These are phyloP conservation scores for Teunomyces lycoperdinae DNA, from an alignment of 805 yeast genomes.

Conservation along the genomic window DNA sequence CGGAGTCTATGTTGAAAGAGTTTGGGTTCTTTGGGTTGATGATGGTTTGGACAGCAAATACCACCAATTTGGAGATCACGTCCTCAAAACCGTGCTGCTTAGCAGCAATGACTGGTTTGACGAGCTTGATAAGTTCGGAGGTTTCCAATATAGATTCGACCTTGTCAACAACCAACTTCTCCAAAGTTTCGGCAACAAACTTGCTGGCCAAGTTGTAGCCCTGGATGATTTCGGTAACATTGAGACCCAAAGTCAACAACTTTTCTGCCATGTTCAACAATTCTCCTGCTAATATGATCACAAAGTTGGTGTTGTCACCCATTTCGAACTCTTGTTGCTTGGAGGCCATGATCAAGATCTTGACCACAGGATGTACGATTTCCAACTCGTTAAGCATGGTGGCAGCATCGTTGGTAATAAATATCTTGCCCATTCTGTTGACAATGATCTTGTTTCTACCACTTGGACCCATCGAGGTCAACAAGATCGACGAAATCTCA, in stretches of 20 bases:
- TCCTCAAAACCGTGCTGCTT: conserved; percentile 92
- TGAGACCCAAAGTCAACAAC: conserved; percentile 77
- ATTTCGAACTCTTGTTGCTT: conserved; percentile 96
- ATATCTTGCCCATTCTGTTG: conserved; percentile 78
- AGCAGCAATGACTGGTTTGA: conserved; percentile 86
- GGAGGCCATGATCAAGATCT: conserved; percentile 91
- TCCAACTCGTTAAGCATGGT: conserved; percentile 92
- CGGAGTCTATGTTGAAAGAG: conserved; percentile 83
- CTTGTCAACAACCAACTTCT: conserved; percentile 58
- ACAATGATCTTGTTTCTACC: conserved; percentile 96
- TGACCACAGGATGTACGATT: conserved; percentile 96
- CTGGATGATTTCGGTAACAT: conserved; percentile 88
- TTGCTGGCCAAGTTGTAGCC: conserved; percentile 89
- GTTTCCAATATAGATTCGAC: conserved; percentile 56
- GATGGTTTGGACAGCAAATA: conserved; percentile 79
- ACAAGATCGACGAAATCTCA: conserved; percentile 86
- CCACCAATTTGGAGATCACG: conserved; percentile 68
- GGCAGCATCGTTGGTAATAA: conserved; percentile 96
- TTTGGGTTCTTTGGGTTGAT: conserved; percentile 62
- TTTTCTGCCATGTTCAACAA: conserved; percentile 83
- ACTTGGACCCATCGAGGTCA: conserved; percentile 96
- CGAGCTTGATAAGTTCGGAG: conserved; percentile 62
- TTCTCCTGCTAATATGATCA: conserved; percentile 90
- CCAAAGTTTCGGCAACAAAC: conserved; percentile 67
- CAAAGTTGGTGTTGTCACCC: conserved; percentile 96